These are phyloP conservation scores for Gynostemma pentaphyllum DNA, from an alignment of 306 rosid species.

Conservation along the genomic window DNA sequence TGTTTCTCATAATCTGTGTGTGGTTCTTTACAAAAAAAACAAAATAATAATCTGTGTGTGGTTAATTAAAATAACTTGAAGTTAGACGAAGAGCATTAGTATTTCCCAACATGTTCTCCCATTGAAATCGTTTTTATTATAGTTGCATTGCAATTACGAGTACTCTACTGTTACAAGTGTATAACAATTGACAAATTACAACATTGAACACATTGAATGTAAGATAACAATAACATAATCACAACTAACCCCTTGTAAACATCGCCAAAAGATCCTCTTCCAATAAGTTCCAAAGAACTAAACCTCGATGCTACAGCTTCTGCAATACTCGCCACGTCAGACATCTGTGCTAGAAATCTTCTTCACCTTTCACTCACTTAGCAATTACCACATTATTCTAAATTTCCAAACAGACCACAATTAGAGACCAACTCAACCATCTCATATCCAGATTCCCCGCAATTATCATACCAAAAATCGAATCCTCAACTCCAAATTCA, in stretches of 20 bases:
- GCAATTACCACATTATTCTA: slow-evolving; percentile 21
- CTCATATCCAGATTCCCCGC: slow-evolving; percentile 19
- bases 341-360: slow-evolving; percentile 40
- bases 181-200: background rate
- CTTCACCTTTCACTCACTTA: slow-evolving; percentile 20
- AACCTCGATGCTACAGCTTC: slow-evolving; percentile 89
- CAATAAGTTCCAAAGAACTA: slow-evolving; percentile 76
- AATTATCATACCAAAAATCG: slow-evolving; percentile 18
- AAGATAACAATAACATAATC: background rate
- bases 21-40: too few species aligned
- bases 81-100: too few species aligned
- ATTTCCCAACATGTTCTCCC: too few species aligned
- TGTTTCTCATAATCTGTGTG: too few species aligned
- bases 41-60: too few species aligned
- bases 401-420: slow-evolving; percentile 20
- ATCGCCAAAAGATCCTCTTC: slow-evolving; percentile 93
- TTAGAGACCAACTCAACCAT: slow-evolving; percentile 12
- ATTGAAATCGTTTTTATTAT: too few species aligned
- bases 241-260: slow-evolving; percentile 83
- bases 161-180: background rate
- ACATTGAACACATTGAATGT: background rate
- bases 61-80: too few species aligned
- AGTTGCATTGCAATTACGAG: too few species aligned
- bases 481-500: slow-evolving; percentile 20
- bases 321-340: slow-evolving; percentile 53